Percentiles rank a stretch among this genome's conserved stretches.
Evolutionary conservation across 1,284 basidiomycete species (phyloP).

Genomic region (Athelia psychrophila): DNA sequence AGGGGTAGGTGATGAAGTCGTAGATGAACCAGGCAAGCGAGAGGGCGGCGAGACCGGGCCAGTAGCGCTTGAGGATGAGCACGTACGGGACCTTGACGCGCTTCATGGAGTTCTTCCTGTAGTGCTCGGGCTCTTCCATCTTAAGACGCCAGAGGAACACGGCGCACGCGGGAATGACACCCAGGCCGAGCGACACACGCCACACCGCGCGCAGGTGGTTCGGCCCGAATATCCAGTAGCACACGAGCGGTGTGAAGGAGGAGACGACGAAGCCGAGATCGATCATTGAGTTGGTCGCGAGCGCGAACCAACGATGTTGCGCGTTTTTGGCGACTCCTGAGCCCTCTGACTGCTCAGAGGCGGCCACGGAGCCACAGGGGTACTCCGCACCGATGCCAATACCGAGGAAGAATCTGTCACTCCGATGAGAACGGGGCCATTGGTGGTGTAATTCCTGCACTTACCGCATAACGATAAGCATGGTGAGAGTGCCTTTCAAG

Average conservation of each 20-base stretch:
- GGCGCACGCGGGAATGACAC: slow-evolving; percentile 75
- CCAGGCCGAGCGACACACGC: slow-evolving; percentile 89
- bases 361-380: slow-evolving; percentile 89
- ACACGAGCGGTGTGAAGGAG: slow-evolving; percentile 81
- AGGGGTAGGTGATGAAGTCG: slow-evolving; percentile 75
- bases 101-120: slow-evolving; percentile 76
- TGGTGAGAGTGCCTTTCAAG: slow-evolving; percentile 73
- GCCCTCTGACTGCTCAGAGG: slow-evolving; percentile 89
- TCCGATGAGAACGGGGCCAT: background rate
- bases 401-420: slow-evolving; percentile 68
- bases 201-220: slow-evolving; percentile 83
- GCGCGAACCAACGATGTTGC: slow-evolving; percentile 84
- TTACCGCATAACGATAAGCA: slow-evolving; percentile 80
- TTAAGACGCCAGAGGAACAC: slow-evolving; percentile 86
- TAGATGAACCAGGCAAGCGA: slow-evolving; percentile 83
- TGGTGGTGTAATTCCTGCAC: slow-evolving; percentile 12
- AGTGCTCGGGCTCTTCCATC: slow-evolving; percentile 80
- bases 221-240: slow-evolving; percentile 84
- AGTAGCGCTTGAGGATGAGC: slow-evolving; percentile 82
- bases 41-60: slow-evolving; percentile 65
- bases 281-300: slow-evolving; percentile 89
- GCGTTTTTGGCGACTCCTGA: slow-evolving; percentile 71
- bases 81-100: slow-evolving; percentile 71
- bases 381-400: slow-evolving; percentile 90
- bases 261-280: slow-evolving; percentile 86